phyloP scores from a whole-genome alignment of 1,284 basidiomycete genomes.

The Veloboletus limbatus region DNA sequence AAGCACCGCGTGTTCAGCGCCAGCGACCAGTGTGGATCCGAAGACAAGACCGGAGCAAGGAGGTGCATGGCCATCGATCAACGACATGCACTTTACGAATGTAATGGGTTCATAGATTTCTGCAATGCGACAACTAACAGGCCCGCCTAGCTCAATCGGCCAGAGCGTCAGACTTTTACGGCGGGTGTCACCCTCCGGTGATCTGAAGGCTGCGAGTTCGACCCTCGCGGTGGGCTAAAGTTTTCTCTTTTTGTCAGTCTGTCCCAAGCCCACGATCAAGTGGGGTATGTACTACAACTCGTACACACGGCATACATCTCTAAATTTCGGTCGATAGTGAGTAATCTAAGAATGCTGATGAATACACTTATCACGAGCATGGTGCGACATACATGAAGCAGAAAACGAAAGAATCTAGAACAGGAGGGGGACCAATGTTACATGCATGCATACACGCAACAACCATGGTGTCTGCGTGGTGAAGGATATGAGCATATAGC shows the following conservation, averaged over 20 bases:
- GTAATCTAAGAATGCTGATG: conserved; percentile 25
- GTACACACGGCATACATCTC: conserved; percentile 18
- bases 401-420: conserved; percentile 11
- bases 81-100: no score
- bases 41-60: no score
- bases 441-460: conserved; percentile 15
- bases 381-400: conserved; percentile 16
- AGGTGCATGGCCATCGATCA: no score
- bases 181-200: conserved; percentile 64
- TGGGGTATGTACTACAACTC: no score
- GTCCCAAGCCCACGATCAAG: no score
- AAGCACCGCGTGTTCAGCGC: conserved; percentile 4
- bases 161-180: conserved; percentile 60
- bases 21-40: no score
- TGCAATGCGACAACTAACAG: rapidly evolving
- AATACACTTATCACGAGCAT: conserved; percentile 16
- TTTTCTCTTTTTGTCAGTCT: neutral
- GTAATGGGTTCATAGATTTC: neutral
- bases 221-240: conserved; percentile 90
- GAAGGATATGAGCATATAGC: conserved; percentile 13
- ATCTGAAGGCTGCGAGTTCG: conserved; percentile 91
- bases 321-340: conserved; percentile 16
- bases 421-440: conserved; percentile 11
- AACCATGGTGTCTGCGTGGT: conserved; percentile 6
- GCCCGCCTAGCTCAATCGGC: conserved; percentile 57